These are phyloP conservation scores for Gonapodya sp. DNA, from an alignment of 192 early-diverging fungal genomes.

Conservation along the genomic window DNA sequence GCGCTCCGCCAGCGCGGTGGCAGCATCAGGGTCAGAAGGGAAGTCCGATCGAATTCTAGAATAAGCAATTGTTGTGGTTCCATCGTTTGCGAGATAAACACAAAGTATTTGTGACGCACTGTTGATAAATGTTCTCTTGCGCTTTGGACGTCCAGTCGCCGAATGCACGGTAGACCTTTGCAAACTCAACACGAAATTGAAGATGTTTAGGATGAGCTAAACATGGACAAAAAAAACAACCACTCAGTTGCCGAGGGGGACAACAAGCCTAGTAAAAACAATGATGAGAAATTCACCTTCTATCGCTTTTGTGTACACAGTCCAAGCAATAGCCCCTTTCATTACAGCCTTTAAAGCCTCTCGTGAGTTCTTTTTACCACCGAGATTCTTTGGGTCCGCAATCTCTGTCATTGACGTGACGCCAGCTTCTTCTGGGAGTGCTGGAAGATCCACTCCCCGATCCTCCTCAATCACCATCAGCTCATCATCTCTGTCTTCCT, in stretches of 20 bases:
- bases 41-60: background rate
- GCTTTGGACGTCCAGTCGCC: background rate
- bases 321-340: slow-evolving; percentile 61
- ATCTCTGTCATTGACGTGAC: background rate
- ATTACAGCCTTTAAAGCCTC: slow-evolving; percentile 42
- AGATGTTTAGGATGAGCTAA: background rate
- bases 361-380: background rate
- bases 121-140: background rate
- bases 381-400: background rate
- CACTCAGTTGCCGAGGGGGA: background rate
- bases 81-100: background rate
- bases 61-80: background rate
- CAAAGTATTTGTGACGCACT: background rate
- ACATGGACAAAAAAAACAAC: no score
- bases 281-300: slow-evolving; percentile 25
- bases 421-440: background rate
- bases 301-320: slow-evolving; percentile 75
- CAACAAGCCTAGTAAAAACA: background rate
- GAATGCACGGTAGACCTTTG: background rate
- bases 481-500: background rate
- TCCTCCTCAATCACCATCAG: background rate
- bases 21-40: background rate
- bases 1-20: background rate
- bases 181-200: background rate
- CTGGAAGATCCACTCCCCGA: background rate